phyloP scores from a whole-genome alignment of 1,284 basidiomycete species.

The Papiliotrema terrestris region DNA sequence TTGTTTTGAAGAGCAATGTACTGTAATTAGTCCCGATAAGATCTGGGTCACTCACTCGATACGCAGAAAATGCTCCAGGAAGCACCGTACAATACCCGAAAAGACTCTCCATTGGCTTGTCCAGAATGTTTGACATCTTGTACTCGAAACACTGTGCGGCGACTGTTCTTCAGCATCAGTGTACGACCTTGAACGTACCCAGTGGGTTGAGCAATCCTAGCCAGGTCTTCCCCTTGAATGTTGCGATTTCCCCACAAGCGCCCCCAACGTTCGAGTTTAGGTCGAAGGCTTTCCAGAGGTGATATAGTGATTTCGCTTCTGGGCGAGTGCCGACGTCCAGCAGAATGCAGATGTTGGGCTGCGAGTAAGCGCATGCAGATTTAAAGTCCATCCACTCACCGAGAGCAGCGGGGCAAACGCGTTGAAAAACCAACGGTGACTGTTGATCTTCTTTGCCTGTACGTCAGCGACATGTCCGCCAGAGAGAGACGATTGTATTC shows the following conservation, averaged over 20 bases:
- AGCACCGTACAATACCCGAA: conserved; percentile 80
- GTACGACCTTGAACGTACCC: conserved; percentile 53
- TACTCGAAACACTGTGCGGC: conserved; percentile 94
- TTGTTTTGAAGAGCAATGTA: conserved; percentile 67
- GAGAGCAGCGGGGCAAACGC: conserved; percentile 59
- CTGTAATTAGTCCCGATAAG: conserved; percentile 11
- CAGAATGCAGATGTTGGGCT: conserved; percentile 57
- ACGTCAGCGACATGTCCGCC: background rate
- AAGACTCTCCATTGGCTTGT: conserved; percentile 88
- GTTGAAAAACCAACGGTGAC: conserved; percentile 94
- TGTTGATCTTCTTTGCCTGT: conserved; percentile 91
- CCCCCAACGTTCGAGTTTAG: conserved; percentile 88
- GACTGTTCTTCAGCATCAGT: conserved; percentile 53
- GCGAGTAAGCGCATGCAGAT: conserved; percentile 47
- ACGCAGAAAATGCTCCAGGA: conserved; percentile 92
- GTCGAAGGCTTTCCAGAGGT: conserved; percentile 93
- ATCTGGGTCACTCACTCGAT: conserved; percentile 48
- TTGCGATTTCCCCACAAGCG: conserved; percentile 91
- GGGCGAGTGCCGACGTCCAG: conserved; percentile 93
- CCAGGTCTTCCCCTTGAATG: conserved; percentile 88
- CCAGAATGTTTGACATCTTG: conserved; percentile 81
- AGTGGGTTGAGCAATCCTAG: conserved; percentile 74
- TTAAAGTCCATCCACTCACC: conserved; percentile 11
- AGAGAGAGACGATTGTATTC: conserved; percentile 39
- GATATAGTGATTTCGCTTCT: conserved; percentile 71